Evolutionary conservation across 805 yeast genomes (phyloP).

Genomic region (Tetrapisispora arboricola): DNA sequence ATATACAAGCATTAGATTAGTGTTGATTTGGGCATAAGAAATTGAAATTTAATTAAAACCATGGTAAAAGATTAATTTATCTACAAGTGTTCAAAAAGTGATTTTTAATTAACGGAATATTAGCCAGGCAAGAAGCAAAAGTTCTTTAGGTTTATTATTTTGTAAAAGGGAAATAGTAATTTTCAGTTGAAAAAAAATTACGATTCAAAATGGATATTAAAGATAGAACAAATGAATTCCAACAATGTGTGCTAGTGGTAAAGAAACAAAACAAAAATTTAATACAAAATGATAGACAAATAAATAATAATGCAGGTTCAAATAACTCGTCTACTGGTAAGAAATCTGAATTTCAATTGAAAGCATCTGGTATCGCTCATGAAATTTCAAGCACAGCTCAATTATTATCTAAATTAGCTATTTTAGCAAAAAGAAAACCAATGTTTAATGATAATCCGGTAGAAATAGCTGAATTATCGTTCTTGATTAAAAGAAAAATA

Average conservation of each 20-base stretch:
- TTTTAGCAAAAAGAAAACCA: constrained; percentile 78
- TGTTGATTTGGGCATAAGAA: too few relatives aligned
- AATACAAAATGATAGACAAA: neutral
- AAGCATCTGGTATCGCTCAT: constrained; percentile 76
- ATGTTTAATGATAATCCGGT: constrained; percentile 89
- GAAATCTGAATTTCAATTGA: constrained; percentile 47
- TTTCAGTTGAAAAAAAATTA: neutral
- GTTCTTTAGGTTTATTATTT: too few relatives aligned
- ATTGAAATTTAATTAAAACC: too few relatives aligned
- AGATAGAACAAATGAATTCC: constrained; percentile 87
- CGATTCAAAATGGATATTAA: constrained; percentile 33
- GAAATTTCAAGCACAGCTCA: constrained; percentile 84
- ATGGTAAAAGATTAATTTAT: too few relatives aligned
- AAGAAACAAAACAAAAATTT: constrained; percentile 42
- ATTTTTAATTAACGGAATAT: too few relatives aligned
- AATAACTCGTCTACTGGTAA: constrained; percentile 22
- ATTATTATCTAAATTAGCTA: constrained; percentile 68
- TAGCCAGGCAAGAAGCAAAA: too few relatives aligned
- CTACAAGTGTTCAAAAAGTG: too few relatives aligned
- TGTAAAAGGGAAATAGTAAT: too few relatives aligned
- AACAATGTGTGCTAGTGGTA: constrained; percentile 75
- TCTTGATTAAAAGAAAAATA: constrained; percentile 43
- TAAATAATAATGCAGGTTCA: neutral
- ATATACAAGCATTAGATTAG: too few relatives aligned
- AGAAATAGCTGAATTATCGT: constrained; percentile 86